phyloP scores from a whole-genome alignment of 2,329 filamentous ascomycete genomes.

The Fusarium sp. region DNA sequence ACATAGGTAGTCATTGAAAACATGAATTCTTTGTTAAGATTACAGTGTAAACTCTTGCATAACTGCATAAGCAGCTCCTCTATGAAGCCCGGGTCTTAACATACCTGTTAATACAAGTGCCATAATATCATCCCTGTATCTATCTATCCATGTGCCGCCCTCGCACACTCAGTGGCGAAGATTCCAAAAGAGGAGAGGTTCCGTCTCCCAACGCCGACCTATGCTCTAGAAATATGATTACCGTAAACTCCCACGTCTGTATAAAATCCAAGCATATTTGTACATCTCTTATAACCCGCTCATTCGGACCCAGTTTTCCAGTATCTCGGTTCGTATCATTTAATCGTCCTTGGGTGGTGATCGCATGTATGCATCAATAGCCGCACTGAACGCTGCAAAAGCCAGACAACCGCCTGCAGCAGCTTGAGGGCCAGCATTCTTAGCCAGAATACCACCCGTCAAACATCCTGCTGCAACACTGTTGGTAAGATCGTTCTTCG shows the following conservation, averaged over 20 bases:
- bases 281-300: constrained; percentile 36
- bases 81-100: constrained; percentile 37
- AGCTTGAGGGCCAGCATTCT: constrained; percentile 89
- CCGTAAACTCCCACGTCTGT: constrained; percentile 45
- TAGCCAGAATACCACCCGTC: constrained; percentile 88
- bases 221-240: constrained; percentile 49
- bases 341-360: constrained; percentile 78
- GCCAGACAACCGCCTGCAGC: constrained; percentile 88
- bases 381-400: constrained; percentile 92
- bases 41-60: constrained; percentile 22
- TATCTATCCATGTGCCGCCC: constrained; percentile 17
- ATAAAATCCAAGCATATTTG: constrained; percentile 35
- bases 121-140: constrained; percentile 15
- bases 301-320: constrained; percentile 1
- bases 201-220: constrained; percentile 51
- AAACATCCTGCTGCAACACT: constrained; percentile 89
- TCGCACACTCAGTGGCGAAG: constrained; percentile 25
- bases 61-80: constrained; percentile 32
- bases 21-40: constrained; percentile 16
- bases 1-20: constrained; percentile 1
- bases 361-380: constrained; percentile 92
- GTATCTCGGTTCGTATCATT: background rate
- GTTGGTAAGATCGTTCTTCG: constrained; percentile 94
- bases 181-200: constrained; percentile 46
- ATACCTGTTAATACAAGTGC: constrained; percentile 39